Evolutionary conservation across 1,284 basidiomycete species (phyloP), one percentile per base, ranked within the genome.

Genomic region (Cryptococcus deneoformans): DNA sequence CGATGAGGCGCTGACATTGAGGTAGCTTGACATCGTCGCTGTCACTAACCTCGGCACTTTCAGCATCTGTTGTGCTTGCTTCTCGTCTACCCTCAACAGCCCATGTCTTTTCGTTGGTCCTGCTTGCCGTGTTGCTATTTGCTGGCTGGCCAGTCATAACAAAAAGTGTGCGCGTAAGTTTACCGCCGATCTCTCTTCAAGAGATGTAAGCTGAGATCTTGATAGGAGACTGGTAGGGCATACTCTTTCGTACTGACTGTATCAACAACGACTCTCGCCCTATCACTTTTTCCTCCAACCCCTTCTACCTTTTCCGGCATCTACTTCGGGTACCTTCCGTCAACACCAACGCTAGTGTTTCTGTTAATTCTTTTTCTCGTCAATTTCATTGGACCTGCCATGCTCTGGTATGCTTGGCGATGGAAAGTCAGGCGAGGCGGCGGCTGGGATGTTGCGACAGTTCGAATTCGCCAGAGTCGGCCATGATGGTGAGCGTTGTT

Each of bases 41-140:
- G 44, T 94, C 92, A 37, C 88, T 95, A 80, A 98, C 97, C 64
- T 94, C 94, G 24, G 92, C 92, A 37, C 87, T 98, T 56, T 94
- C 90, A 39, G 91, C 92, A 5, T 92, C 90, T 12, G 90, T 97
- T 46, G 94, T 99, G 39, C 82, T 99, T 54, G 93, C 93, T 35
- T 97, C 93, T 34, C 86, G 96, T 56, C 81, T 99, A 38, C 79
- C 84, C 29, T 86, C 88, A 60, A 90, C 94, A 71, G 77, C 87
- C 42, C 86, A 91, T 44, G 94, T 97, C 16, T 99, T 98, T 73
- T 87, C 90, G 29, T 82, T 99, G 49, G 85, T 94, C 67, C 80
- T 96, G 50, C 89, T 94, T 73, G 86, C 93, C 40, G 86, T 94
- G 49, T 85, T 90, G 65, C 79, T 87, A 24, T 95, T 96, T 77